Evolutionary conservation across 129 eudicot species (phyloP), one percentile per base, ranked within the genome.

Genomic region (Saposhnikovia divaricata): DNA sequence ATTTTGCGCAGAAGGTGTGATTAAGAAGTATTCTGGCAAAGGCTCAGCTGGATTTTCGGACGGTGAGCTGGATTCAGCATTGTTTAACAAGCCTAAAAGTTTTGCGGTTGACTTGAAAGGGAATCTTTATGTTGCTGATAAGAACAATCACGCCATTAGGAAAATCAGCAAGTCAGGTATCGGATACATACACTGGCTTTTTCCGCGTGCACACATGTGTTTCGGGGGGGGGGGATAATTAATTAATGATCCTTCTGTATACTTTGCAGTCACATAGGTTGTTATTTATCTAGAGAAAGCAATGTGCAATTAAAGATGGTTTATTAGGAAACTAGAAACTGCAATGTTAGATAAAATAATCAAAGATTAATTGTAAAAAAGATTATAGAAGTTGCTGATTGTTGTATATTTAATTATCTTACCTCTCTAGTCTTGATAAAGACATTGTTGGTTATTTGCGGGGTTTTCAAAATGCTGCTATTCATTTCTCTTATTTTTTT

Each of bases 121-220:
- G 81, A 94, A 94, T 81, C 79, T 94, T 2, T 94, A 94, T 85
- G 88, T 91, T 71, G 97, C 98, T 77, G 98, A 94, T 88, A 80
- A 76, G 85, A 48, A 61, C 61, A 94, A 87, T 80, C 86, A 83
- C 76, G 93, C 89, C 59, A 85, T 94, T 53, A 85, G 98, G 80
- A 94, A 91, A 88, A 90, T 94, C 40, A 85, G 89, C 87, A 81
- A 80, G 42, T 88, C 97, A 84, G 98, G 98, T 91, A 74, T 77
- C 43, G 2, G 39, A 65, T 66, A 12, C 2, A 28, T 66, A 4
- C 72, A 28, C 40, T 6, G 4, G 10, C 11, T 66, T 37, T 63
- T 2, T 57, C 7, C 11, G 2, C 13, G 18, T 2, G 50, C 50
- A 3, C 21, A 21, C 63, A 2, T 55, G 34, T 59, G 23, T 50